A percentile compares a stretch with the other conserved stretches of the same genome.
phyloP scores from a whole-genome alignment of 1,284 basidiomycete species.

The Malassezia restricta region DNA sequence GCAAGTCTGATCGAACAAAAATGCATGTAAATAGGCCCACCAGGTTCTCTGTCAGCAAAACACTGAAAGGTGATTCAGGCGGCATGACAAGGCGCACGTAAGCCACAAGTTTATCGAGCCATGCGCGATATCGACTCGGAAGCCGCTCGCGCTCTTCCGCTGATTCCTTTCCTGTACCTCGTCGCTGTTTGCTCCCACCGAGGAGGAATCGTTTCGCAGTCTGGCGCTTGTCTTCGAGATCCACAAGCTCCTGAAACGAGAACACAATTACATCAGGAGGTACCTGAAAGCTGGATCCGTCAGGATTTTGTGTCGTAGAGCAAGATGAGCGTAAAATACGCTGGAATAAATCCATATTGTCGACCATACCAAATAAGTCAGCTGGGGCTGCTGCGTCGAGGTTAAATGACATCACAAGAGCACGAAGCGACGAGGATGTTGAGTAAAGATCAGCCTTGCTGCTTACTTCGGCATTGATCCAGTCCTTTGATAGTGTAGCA shows the following conservation, averaged over 20 bases:
- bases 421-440: slow-evolving; percentile 62
- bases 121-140: slow-evolving; percentile 18
- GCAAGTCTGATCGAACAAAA: slow-evolving; percentile 59
- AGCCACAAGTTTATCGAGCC: slow-evolving; percentile 32
- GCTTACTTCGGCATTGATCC: slow-evolving; percentile 69
- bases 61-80: slow-evolving; percentile 55
- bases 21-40: slow-evolving; percentile 81
- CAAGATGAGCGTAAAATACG: slow-evolving; percentile 25
- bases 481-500: slow-evolving; percentile 68
- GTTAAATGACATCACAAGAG: slow-evolving; percentile 86
- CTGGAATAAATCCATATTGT: slow-evolving; percentile 32
- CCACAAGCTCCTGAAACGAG: slow-evolving; percentile 89
- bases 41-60: slow-evolving; percentile 72
- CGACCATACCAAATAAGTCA: slow-evolving; percentile 50
- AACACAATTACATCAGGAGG: slow-evolving; percentile 81
- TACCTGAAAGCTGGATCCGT: not conserved
- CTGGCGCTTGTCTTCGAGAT: slow-evolving; percentile 78
- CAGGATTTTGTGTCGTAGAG: slow-evolving; percentile 11
- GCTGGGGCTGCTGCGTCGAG: slow-evolving; percentile 75
- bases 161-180: slow-evolving; percentile 17
- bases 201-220: slow-evolving; percentile 53
- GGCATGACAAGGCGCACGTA: slow-evolving; percentile 34
- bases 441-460: slow-evolving; percentile 67
- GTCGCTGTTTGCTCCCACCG: slow-evolving; percentile 19
- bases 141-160: slow-evolving; percentile 6